These are phyloP conservation scores for Alisma plantagoaquatica DNA, from an alignment of 106 monocot genomes.

Conservation along the genomic window DNA sequence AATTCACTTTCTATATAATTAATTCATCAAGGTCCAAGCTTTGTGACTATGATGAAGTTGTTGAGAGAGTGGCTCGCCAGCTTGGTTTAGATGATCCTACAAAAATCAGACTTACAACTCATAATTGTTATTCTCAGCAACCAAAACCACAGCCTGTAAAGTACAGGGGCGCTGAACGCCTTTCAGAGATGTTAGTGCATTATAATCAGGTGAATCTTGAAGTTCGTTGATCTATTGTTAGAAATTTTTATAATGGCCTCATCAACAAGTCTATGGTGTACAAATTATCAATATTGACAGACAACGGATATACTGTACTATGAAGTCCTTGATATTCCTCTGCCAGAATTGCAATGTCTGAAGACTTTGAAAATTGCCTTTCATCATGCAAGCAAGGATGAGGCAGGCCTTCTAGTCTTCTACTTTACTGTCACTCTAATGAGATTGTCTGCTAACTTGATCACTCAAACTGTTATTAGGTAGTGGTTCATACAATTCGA, in stretches of 20 bases:
- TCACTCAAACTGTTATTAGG: slow-evolving; percentile 30
- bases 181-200: slow-evolving; percentile 88
- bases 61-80: slow-evolving; percentile 74
- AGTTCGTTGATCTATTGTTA: no score
- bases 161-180: slow-evolving; percentile 82
- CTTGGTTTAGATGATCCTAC: slow-evolving; percentile 86
- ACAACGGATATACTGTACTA: slow-evolving; percentile 96
- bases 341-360: slow-evolving; percentile 86
- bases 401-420: no score
- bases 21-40: slow-evolving; percentile 87
- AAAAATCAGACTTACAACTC: slow-evolving; percentile 92
- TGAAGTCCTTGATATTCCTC: slow-evolving; percentile 89
- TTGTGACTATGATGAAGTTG: slow-evolving; percentile 87
- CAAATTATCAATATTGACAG: slow-evolving; percentile 26
- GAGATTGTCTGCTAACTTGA: no score
- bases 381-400: slow-evolving; percentile 90
- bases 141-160: slow-evolving; percentile 96
- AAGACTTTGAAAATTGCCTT: slow-evolving; percentile 98
- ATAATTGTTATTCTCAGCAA: slow-evolving; percentile 98
- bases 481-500: slow-evolving; percentile 71
- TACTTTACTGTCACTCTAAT: no score
- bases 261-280: no score
- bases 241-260: no score
- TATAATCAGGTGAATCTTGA: slow-evolving; percentile 96
- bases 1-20: no score